These are phyloP conservation scores for Metahyphopichia silvanorum DNA, from an alignment of 805 yeast species.

Conservation along the genomic window DNA sequence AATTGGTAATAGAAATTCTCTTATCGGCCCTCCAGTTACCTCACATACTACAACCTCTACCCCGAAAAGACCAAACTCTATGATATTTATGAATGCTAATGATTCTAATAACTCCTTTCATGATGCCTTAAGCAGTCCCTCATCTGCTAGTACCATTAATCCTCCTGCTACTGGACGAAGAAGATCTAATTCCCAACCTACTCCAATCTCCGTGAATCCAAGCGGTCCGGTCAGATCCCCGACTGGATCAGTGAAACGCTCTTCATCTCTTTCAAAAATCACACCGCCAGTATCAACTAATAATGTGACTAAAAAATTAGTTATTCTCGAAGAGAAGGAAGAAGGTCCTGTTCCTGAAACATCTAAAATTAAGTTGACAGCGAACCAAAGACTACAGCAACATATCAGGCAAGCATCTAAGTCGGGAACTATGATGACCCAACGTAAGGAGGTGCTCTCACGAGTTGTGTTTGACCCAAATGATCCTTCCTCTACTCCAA, in stretches of 20 bases:
- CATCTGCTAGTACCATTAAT: conserved; percentile 6
- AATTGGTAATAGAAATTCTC: conserved; percentile 12
- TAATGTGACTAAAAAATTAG: conserved; percentile 11
- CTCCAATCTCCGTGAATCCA: conserved; percentile 3
- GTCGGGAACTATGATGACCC: conserved; percentile 35
- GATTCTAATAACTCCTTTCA: conserved; percentile 7
- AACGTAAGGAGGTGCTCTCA: conserved; percentile 31
- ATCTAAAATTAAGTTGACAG: conserved; percentile 20
- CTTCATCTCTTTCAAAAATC: conserved; percentile 7
- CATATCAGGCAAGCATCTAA: conserved; percentile 37
- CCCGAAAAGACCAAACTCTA: conserved; percentile 21
- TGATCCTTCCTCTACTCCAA: conserved; percentile 20
- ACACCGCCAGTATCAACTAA: background rate
- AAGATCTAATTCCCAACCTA: conserved; percentile 38
- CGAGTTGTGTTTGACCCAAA: conserved; percentile 41
- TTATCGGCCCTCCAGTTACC: conserved; percentile 4
- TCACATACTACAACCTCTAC: conserved; percentile 4
- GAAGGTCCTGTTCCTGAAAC: too few relatives aligned
- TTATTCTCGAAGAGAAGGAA: conserved; percentile 19
- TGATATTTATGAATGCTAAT: conserved; percentile 20
- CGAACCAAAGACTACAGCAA: conserved; percentile 37
- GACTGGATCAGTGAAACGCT: conserved; percentile 13
- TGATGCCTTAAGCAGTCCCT: conserved; percentile 1
- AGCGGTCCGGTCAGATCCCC: conserved; percentile 15
- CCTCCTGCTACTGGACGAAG: conserved; percentile 19